Conservation (phyloP, 441 rosid species). For the Croton laevigatus region DNA sequence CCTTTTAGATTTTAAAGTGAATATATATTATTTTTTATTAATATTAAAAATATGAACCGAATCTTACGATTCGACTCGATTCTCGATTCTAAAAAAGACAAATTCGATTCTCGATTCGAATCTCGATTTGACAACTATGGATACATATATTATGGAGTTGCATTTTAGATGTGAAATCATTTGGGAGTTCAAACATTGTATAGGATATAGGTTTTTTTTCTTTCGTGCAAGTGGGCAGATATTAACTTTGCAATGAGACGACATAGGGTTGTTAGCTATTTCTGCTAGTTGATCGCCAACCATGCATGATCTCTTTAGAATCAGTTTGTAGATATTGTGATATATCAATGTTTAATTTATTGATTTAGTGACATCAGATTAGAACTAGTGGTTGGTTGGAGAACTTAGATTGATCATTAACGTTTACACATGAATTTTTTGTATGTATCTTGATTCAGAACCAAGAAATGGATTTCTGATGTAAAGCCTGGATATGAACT, state of each 20-base stretch:
- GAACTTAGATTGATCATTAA: background rate
- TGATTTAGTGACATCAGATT: background rate
- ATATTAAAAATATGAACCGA: background rate
- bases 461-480: background rate
- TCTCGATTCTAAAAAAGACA: background rate
- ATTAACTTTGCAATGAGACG: no score
- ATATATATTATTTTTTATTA: no score
- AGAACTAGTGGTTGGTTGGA: background rate
- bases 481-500: background rate
- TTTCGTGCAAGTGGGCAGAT: no score
- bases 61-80: background rate
- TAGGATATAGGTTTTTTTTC: no score
- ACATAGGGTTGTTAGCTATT: background rate
- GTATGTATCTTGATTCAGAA: constrained; percentile 4
- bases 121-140: background rate
- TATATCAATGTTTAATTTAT: background rate
- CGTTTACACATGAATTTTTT: background rate
- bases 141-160: no score
- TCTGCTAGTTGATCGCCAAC: background rate
- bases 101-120: background rate
- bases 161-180: no score
- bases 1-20: no score
- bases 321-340: background rate
- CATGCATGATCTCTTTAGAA: background rate
- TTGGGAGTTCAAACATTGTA: no score